A percentile compares a stretch with the other conserved stretches of the same genome.
These are phyloP conservation scores for Pyrus communis DNA, from an alignment of 306 rosid species.

Conservation along the genomic window DNA sequence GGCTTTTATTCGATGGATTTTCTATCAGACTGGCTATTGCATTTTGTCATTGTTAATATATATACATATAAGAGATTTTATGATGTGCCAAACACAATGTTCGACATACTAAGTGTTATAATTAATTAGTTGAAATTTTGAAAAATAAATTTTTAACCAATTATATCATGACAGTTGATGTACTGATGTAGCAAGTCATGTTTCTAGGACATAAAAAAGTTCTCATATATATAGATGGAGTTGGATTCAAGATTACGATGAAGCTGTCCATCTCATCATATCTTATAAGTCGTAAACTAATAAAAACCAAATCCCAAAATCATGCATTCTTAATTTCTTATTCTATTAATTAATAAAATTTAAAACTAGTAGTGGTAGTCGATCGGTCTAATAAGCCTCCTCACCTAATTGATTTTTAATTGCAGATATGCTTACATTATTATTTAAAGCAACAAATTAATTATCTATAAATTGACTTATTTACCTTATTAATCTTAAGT, in stretches of 20 bases:
- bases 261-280: neutral
- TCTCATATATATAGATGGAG: constrained; percentile 1
- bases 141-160: too few species aligned
- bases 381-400: constrained; percentile 13
- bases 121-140: too few species aligned
- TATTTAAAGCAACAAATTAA: neutral
- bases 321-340: neutral
- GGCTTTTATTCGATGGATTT: constrained; percentile 15
- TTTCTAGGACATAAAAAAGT: too few species aligned
- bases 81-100: too few species aligned
- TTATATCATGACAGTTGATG: too few species aligned
- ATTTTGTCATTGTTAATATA: neutral
- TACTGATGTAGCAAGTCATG: too few species aligned
- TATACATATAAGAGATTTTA: too few species aligned
- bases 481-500: neutral
- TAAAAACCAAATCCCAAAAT: neutral
- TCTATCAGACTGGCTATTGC: constrained; percentile 13
- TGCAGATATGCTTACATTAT: constrained; percentile 12
- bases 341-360: neutral
- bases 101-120: too few species aligned
- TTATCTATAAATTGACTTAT: neutral
- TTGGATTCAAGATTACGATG: constrained; percentile 18
- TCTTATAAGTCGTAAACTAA: neutral
- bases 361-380: neutral
- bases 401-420: constrained; percentile 7